Conservation (phyloP, 176 grass and related monocot genomes). For the Zizania latifolia region DNA sequence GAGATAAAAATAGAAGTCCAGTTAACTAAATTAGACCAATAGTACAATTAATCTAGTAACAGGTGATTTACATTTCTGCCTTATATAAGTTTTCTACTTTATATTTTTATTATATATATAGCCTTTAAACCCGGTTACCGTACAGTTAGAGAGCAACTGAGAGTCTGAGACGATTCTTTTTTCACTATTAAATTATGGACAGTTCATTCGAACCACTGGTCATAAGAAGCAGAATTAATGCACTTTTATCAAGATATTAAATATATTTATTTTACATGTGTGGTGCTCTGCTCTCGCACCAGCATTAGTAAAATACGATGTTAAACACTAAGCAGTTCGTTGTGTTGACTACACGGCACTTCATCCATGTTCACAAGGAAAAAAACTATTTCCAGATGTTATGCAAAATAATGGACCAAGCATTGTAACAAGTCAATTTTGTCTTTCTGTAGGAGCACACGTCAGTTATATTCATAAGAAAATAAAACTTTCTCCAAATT, state of each 20-base stretch:
- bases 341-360: background rate
- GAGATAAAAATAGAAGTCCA: too few species aligned
- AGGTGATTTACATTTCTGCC: too few species aligned
- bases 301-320: background rate
- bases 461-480: slow-evolving; percentile 16
- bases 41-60: too few species aligned
- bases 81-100: too few species aligned
- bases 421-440: background rate
- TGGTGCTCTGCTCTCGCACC: background rate
- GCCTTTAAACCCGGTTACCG: too few species aligned
- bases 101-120: too few species aligned
- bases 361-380: too few species aligned
- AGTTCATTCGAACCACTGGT: background rate
- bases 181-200: background rate
- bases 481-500: background rate
- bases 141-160: too few species aligned
- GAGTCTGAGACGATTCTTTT: too few species aligned
- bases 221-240: background rate
- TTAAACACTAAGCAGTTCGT: background rate
- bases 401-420: background rate
- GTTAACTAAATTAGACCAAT: too few species aligned
- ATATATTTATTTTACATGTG: background rate
- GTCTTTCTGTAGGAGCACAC: background rate
- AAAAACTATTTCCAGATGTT: too few species aligned
- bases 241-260: background rate